phyloP scores from a whole-genome alignment of 805 yeast genomes.

The Sugiyamaella marilandica region DNA sequence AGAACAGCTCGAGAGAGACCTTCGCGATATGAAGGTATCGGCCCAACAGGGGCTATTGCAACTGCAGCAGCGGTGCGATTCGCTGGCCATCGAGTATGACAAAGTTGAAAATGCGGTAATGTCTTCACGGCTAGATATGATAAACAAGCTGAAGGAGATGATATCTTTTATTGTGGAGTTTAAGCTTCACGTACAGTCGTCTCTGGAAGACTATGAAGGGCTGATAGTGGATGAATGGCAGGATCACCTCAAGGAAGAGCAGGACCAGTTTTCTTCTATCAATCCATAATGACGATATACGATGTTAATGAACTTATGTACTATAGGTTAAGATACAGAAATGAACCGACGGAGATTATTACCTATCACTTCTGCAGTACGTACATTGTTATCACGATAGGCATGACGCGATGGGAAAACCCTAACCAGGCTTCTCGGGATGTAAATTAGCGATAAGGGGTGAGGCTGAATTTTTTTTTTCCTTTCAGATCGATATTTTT shows the following conservation, averaged over 20 bases:
- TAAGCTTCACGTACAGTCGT: constrained; percentile 61
- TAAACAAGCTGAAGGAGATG: constrained; percentile 50
- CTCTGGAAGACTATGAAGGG: constrained; percentile 53
- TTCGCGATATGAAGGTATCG: constrained; percentile 45
- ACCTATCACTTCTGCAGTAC: too few species aligned
- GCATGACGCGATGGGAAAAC: too few species aligned
- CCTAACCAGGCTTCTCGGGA: too few species aligned
- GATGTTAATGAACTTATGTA: neutral
- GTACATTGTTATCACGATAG: too few species aligned
- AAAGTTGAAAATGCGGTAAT: constrained; percentile 44
- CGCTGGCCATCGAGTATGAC: constrained; percentile 49
- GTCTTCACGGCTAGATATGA: constrained; percentile 45
- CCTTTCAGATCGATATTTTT: neutral
- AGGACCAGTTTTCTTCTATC: neutral
- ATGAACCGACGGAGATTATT: too few species aligned
- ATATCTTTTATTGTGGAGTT: constrained; percentile 59
- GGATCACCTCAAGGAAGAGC: neutral
- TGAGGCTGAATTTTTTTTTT: neutral
- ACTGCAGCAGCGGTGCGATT: constrained; percentile 46
- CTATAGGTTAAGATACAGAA: neutral
- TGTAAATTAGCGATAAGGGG: neutral
- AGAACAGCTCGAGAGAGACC: constrained; percentile 57
- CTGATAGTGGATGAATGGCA: constrained; percentile 6
- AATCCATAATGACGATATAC: neutral
- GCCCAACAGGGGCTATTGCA: constrained; percentile 48